Base-by-base conservation (phyloP, 106 monocot species). In the Dioscorea zingiberensis region DNA sequence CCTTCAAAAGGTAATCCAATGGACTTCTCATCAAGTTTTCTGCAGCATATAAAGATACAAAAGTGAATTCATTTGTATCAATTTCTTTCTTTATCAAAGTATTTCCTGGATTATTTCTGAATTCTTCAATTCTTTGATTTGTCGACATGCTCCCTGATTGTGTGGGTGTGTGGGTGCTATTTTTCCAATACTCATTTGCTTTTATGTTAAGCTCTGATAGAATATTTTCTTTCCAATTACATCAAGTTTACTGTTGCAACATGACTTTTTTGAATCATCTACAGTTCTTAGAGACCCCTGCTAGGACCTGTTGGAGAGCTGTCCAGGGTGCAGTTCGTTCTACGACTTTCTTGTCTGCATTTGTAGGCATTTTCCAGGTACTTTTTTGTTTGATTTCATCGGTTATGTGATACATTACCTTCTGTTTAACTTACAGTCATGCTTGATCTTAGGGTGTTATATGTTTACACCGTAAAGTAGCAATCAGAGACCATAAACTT, bases 341-440 rank as follows among this genome's bases (percentile, higher is more conserved):
- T 17, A 98, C 97, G 19, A 69, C 92, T 25, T 98, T 98, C 72
- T 80, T 98, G 69, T 98, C 98, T 84, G 93, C 79, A 64, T 98
- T 98, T 80, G 97, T 98, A 70, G 78, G 81, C 63, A 67, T 84
- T 16, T 98, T 98, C 78, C 97, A 98, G 93, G 98, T 89, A 80
- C 32, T 59, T 62, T 18, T 70, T 58, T 21, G 61, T 47, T 53
- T 46, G 10, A 46, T 21, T 63, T 62, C 19, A 13, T 15, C 22
- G 46, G 8, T n/a, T 25, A 13, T 18, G 70, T 55, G 8, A 22
- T 53, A 27, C 9, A 2, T 45, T 8, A 38, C 18, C 1, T 63
- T 22, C n/a, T 55, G 60, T 16, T 23, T 81, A n/a, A 72, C 21
- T 48, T 22, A 15, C n/a, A 27, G 27, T 6, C 17, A 21, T 65